Evolutionary conservation across 2,329 filamentous ascomycete genomes (phyloP), one percentile per base, ranked within the genome.

Genomic region (Cladophialophora bantiana): DNA sequence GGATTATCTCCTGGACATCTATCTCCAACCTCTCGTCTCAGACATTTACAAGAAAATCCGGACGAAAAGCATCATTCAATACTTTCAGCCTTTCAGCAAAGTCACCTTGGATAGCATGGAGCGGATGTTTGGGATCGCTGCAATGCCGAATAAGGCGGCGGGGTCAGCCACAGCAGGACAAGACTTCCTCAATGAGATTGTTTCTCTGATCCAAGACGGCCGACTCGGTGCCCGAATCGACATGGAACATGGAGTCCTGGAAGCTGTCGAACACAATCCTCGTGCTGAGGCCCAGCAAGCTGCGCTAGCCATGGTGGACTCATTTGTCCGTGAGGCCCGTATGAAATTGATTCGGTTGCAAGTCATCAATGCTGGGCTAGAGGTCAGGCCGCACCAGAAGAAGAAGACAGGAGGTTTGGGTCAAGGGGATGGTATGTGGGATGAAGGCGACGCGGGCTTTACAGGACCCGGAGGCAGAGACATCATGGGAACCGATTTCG

Each of bases 11-110:
- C 87, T 98, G 4, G 95, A 99, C 75, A 82, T 97, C 20, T 90
- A 97, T 77, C 85, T 99, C 6, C 89, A 91, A 66, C 87, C 84
- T 68, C 91, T 96, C 71, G 83, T 97, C 18, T 75, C 84, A 42
- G 80, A 82, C 1, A 83, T 99, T 20, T 95, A 94, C 80, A 82
- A 85, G 10, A 82, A 83, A 56, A 93, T 99, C 72, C 88, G 95
- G 66, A 91, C 86, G 74, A 97, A 97, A 81, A 94, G 94, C 74
- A 97, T 99, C 66, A 87, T 94, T 31, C 92, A 97, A 75, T 98
- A 97, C 79, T 90, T 97, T 73, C 85, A 92, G 31, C 94, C 95
- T 0, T 99, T 96, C 78, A 96, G 90, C 50, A 90, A 89, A 71
- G 93, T 97, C 68, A 94, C 91, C 0, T 83, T 98, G 4, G 85